Base-by-base conservation (phyloP, 2,329 filamentous ascomycete species). In the Monosporascus ibericus region DNA sequence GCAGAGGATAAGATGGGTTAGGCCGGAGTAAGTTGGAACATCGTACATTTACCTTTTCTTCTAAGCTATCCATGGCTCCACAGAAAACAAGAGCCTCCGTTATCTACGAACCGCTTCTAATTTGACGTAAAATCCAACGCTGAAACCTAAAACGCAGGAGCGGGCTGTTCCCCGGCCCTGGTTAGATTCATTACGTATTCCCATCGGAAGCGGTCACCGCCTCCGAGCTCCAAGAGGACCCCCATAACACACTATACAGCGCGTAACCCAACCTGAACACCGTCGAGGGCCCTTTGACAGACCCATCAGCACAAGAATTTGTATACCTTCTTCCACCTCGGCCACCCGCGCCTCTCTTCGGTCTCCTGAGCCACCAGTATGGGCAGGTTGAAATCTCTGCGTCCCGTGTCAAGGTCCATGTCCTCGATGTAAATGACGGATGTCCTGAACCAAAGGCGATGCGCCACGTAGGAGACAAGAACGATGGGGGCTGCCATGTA, bases 401-500 rank as follows among this genome's bases (percentile, higher is more conserved):
- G 83, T 2, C 92, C 92, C 0, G 91, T 95, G 54, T 87, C 82
- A 56, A 96, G 72, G 70, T 96, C 92, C 85, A 96, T 95, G 57
- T 95, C 86, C 48, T 78, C 75, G 36, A 80, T 71, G 18, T 79
- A 76, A 44, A 96, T 78, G 52, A 90, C 76, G 2, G 76, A 72
- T 2, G 91, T 95, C 52, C 77, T 77, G 66, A 82, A 88, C 69
- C 76, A 87, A 36, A 94, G 17, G 72, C 95, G 95, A 71, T 95
- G 92, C 0, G 69, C 75, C 11, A 89, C 44, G 68, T 88, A 95
- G 68, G 86, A 88, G 39, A 76, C 59, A 18, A 84, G 59, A 24
- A 90, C 80, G 58, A 90, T 82, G 15, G 88, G 87, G 1, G 82
- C 82, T 5, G 86, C 85, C 56, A 90, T 76, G 67, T 86, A 90